Evolutionary conservation across 495 filamentous ascomycete genomes (phyloP).

Genomic region (Thozetella sp.): DNA sequence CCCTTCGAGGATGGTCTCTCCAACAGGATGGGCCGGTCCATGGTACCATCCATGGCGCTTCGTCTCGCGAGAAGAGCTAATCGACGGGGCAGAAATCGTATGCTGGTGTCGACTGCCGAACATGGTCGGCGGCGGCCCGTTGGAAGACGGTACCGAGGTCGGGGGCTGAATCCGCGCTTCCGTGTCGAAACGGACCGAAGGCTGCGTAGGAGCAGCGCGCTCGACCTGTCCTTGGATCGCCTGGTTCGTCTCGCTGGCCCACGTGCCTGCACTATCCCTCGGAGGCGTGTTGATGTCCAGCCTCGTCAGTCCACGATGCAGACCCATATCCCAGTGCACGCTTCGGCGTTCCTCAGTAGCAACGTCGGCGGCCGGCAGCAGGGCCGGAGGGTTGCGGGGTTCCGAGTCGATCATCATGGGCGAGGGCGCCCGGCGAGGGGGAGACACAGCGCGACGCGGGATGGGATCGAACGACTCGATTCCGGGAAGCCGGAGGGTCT

Average conservation of each 20-base stretch:
- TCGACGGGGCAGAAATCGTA: conserved; percentile 50
- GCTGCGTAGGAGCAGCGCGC: conserved; percentile 26
- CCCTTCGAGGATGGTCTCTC: conserved; percentile 34
- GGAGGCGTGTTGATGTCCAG: conserved; percentile 68
- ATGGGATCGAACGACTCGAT: conserved; percentile 89
- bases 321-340: conserved; percentile 74
- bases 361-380: conserved; percentile 42
- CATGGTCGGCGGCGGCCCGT: not conserved
- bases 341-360: conserved; percentile 61
- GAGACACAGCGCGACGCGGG: conserved; percentile 60
- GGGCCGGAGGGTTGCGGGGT: conserved; percentile 37
- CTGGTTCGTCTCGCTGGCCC: conserved; percentile 50
- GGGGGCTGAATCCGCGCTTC: conserved; percentile 16
- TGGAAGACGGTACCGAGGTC: conserved; percentile 10
- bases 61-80: conserved; percentile 53
- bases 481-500: conserved; percentile 70
- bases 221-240: conserved; percentile 51
- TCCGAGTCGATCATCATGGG: conserved; percentile 69
- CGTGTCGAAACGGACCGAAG: conserved; percentile 47
- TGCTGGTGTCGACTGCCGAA: conserved; percentile 39
- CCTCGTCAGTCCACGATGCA: conserved; percentile 74
- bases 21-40: conserved; percentile 47
- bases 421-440: conserved; percentile 63
- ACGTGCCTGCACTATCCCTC: conserved; percentile 53
- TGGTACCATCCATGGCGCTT: conserved; percentile 75